phyloP scores from a whole-genome alignment of 106 monocot species.

The Phalaenopsis aphrodite region DNA sequence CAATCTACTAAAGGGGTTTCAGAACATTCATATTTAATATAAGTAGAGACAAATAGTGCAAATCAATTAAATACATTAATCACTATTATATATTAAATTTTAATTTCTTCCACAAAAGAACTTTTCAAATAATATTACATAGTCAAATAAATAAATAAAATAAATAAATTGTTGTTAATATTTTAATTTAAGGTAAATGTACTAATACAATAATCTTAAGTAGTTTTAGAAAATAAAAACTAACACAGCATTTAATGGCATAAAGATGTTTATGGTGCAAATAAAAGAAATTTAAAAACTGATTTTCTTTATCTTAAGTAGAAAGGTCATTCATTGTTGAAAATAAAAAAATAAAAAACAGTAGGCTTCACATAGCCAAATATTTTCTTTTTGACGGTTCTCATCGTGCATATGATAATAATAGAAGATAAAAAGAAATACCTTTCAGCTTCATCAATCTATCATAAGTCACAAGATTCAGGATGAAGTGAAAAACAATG shows the following conservation, averaged over 20 bases:
- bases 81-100: neutral
- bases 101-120: neutral
- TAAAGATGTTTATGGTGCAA: neutral
- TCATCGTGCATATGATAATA: constrained; percentile 1
- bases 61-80: neutral
- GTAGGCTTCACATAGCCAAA: neutral
- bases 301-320: neutral
- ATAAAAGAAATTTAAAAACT: neutral
- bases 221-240: neutral
- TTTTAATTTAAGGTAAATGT: neutral
- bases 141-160: neutral
- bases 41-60: neutral
- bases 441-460: constrained; percentile 6
- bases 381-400: neutral
- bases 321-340: neutral
- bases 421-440: neutral
- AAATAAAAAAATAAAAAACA: neutral
- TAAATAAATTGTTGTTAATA: neutral
- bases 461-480: neutral
- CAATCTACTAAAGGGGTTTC: neutral
- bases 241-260: neutral
- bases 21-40: neutral
- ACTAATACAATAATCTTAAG: neutral
- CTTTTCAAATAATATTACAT: neutral
- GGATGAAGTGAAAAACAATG: neutral